Base-by-base conservation (phyloP, 2,329 filamentous ascomycete species). In the Stemphylium vesicarium region DNA sequence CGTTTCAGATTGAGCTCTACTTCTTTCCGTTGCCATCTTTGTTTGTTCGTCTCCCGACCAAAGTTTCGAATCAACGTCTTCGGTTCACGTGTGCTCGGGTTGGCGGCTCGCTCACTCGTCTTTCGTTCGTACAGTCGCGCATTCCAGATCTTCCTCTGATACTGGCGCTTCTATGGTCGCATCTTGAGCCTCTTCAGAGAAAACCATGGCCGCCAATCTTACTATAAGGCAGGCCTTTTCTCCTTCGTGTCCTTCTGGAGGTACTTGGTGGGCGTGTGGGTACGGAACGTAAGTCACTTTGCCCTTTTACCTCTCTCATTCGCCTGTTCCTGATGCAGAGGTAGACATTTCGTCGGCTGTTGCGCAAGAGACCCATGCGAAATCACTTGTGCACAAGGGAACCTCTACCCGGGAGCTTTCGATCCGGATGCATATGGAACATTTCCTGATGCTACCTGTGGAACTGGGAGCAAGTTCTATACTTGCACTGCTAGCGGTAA, bases 181-280 rank as follows among this genome's bases (percentile, higher is more conserved):
- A 16, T 16, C 26, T 13, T 9, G 40, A 33, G 41, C 35, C 41
- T 40, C 13, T 10, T 45, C 13, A 15, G 8, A 2, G 12, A 32
- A 35, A 10, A 42, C 26, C 20, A 59, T 60, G 53, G 10, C 46
- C 11, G 22, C 31, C n/a, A 46, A 39, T 7, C 39, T 56, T 11
- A n/a, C 16, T 38, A 48, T 38, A 33, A 50, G 63, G 16, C 59
- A 66, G 16, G 41, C 22, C 2, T 68, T 74, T 32, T 65, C 69
- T 1, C 68, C 74, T 20, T 66, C 66, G 0, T 78, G 76, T 37
- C 73, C 75, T 3, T 60, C 26, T 4, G 71, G 69, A 10, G 72
- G 74, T 3, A 57, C 52, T 1, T 77, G 76, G 65, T 72, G 75
- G 51, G 67, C 75, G 13, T 78, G 75, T 49, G 56, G 64, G 15